A percentile compares a stretch with the other conserved stretches of the same genome.
These are phyloP conservation scores for Coccinonectria pachysandricola DNA, from an alignment of 2,329 filamentous ascomycete genomes.

Conservation along the genomic window DNA sequence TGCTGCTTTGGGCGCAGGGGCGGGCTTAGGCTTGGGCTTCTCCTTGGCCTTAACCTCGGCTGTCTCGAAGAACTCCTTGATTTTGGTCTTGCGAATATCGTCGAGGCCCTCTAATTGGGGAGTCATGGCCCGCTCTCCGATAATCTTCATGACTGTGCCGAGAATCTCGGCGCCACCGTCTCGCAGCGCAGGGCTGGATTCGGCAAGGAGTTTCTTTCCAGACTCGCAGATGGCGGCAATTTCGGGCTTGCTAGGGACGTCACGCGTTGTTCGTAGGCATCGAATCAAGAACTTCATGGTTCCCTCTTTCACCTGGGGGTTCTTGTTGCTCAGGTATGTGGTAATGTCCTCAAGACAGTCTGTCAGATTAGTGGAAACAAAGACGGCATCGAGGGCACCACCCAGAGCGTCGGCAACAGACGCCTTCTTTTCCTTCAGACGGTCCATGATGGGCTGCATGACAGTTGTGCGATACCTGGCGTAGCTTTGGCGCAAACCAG, in stretches of 20 bases:
- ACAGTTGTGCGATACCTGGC: slow-evolving; percentile 70
- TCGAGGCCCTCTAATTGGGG: slow-evolving; percentile 85
- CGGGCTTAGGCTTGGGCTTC: slow-evolving; percentile 72
- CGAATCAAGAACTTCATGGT: slow-evolving; percentile 89
- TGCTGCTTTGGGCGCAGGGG: slow-evolving; percentile 41
- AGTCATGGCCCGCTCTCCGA: slow-evolving; percentile 92
- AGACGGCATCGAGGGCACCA: slow-evolving; percentile 66
- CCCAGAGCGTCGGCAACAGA: slow-evolving; percentile 80
- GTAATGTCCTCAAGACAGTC: slow-evolving; percentile 90
- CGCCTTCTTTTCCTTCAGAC: slow-evolving; percentile 94
- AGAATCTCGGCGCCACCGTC: slow-evolving; percentile 86
- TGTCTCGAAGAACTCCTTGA: slow-evolving; percentile 81
- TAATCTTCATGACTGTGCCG: slow-evolving; percentile 96
- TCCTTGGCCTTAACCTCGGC: slow-evolving; percentile 39
- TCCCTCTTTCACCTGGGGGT: slow-evolving; percentile 94
- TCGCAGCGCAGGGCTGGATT: slow-evolving; percentile 76
- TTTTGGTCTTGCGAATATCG: slow-evolving; percentile 89
- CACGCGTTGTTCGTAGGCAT: slow-evolving; percentile 70
- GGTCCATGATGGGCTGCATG: slow-evolving; percentile 85
- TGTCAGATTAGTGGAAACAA: slow-evolving; percentile 55
- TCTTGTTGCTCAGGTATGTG: slow-evolving; percentile 82
- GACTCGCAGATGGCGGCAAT: slow-evolving; percentile 78
- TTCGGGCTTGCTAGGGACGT: slow-evolving; percentile 76
- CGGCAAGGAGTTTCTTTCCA: slow-evolving; percentile 79
- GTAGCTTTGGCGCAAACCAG: slow-evolving; percentile 70